These are phyloP conservation scores for Neofusicoccum ribis DNA, from an alignment of 2,329 filamentous ascomycete genomes.

Conservation along the genomic window DNA sequence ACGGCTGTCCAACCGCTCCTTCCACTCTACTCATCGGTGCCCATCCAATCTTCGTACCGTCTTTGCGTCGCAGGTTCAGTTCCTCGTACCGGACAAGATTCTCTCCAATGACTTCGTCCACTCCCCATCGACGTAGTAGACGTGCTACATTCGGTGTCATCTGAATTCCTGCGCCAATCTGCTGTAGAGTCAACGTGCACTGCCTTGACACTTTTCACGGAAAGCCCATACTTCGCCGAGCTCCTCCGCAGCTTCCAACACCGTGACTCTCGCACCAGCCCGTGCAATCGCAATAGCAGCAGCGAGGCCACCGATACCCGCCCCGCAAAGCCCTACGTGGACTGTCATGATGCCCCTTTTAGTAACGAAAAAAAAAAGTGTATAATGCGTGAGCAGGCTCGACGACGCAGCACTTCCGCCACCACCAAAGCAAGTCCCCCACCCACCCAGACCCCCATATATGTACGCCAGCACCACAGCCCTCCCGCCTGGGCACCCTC, in stretches of 20 bases:
- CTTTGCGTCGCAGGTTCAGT: conserved; percentile 42
- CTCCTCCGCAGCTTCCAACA: conserved; percentile 42
- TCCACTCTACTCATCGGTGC: conserved; percentile 38
- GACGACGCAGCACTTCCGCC: too few relatives aligned
- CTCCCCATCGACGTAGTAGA: conserved; percentile 42
- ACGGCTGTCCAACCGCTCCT: conserved; percentile 36
- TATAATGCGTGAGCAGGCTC: too few relatives aligned
- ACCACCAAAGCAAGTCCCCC: too few relatives aligned
- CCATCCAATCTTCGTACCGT: conserved; percentile 42
- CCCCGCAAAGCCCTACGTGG: background rate
- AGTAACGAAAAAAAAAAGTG: too few relatives aligned
- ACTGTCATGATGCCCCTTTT: background rate
- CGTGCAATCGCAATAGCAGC: conserved; percentile 41
- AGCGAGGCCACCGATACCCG: conserved; percentile 34
- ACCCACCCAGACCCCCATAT: too few relatives aligned
- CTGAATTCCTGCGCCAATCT: conserved; percentile 39
- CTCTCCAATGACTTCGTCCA: conserved; percentile 42
- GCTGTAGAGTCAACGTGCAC: background rate
- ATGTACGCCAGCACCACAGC: too few relatives aligned
- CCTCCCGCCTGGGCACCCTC: too few relatives aligned
- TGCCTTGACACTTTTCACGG: background rate
- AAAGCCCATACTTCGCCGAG: conserved; percentile 40
- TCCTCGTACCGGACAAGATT: conserved; percentile 44
- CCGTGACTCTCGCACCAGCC: conserved; percentile 37
- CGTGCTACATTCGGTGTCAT: conserved; percentile 45